phyloP scores from a whole-genome alignment of 164 flowering plant species.

The Sextonia rubra region DNA sequence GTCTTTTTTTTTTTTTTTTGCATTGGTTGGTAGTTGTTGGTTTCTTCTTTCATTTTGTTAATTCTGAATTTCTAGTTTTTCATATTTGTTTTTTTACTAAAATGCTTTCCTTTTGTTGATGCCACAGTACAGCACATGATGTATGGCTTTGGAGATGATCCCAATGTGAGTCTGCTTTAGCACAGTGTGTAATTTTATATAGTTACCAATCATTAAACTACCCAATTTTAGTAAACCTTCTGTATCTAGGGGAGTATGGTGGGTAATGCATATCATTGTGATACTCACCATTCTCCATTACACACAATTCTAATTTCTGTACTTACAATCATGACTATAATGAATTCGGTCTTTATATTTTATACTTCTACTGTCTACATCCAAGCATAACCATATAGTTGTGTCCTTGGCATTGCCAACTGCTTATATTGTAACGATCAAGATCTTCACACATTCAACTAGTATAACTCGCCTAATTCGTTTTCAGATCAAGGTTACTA shows the following conservation, averaged over 20 bases:
- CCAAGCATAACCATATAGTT: not conserved
- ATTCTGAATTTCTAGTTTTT: not conserved
- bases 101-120: not conserved
- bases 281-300: too few species aligned
- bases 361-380: not conserved
- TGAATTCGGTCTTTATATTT: not conserved
- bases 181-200: not conserved
- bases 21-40: too few species aligned
- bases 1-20: too few species aligned
- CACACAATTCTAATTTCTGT: not conserved
- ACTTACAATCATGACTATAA: too few species aligned
- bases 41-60: too few species aligned
- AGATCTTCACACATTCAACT: too few species aligned
- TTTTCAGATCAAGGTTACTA: not conserved
- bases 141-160: constrained; percentile 92
- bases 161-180: constrained; percentile 48
- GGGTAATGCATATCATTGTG: too few species aligned
- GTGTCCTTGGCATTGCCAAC: not conserved
- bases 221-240: not conserved
- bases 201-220: not conserved
- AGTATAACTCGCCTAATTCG: not conserved
- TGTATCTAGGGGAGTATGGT: too few species aligned
- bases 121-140: constrained; percentile 92
- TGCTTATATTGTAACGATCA: too few species aligned
- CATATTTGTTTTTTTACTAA: not conserved